Percentiles rank a stretch among this genome's conserved stretches.
These are phyloP conservation scores for Fusarium solani-melongenae DNA, from an alignment of 2,329 filamentous ascomycete species.

Conservation along the genomic window DNA sequence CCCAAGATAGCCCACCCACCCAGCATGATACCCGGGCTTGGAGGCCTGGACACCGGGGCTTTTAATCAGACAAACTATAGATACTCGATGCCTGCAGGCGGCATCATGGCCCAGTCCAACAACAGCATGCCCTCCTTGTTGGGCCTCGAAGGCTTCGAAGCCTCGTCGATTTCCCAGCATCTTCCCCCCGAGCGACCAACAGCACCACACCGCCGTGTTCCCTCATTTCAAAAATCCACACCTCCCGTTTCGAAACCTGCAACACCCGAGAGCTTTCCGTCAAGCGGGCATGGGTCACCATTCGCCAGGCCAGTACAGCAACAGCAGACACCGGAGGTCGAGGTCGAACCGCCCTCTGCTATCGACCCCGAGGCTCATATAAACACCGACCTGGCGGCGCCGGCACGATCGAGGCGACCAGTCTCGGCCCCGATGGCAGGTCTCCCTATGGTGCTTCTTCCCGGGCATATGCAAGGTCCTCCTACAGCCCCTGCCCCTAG, in stretches of 20 bases:
- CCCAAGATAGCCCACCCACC: not conserved
- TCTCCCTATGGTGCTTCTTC: not conserved
- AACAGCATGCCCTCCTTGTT: not conserved
- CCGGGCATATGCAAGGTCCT: not conserved
- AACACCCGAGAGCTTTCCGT: not conserved
- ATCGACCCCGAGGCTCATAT: not conserved
- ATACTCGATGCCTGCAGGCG: not conserved
- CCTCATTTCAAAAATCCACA: not conserved
- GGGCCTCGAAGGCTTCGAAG: not conserved
- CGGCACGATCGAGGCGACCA: not conserved
- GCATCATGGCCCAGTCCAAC: not conserved
- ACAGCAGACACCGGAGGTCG: not conserved
- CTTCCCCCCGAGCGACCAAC: not conserved
- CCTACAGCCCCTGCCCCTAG: not conserved
- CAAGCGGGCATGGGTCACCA: not conserved
- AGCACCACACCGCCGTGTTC: not conserved
- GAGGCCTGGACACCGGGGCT: not conserved
- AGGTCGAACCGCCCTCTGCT: not conserved
- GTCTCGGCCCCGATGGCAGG: not conserved
- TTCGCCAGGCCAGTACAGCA: not conserved
- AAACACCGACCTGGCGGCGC: not conserved
- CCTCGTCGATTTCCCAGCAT: not conserved
- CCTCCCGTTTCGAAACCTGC: not conserved
- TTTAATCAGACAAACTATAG: not conserved
- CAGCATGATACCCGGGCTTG: not conserved